Base-by-base conservation (phyloP, 2,329 filamentous ascomycete species). In the Sclerotinia minor region DNA sequence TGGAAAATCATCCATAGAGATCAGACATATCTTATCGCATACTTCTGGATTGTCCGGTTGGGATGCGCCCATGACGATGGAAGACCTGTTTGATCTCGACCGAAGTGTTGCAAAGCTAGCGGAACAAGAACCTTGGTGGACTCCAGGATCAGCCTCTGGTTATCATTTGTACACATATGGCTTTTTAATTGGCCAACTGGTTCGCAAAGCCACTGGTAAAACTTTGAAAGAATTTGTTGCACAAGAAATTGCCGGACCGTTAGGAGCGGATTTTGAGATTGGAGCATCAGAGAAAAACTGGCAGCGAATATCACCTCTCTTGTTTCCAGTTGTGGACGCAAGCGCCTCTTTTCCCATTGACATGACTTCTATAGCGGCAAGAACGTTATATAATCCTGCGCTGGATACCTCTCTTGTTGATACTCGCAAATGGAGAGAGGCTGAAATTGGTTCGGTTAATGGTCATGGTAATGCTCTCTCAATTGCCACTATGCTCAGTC, bases 401-500 rank as follows among this genome's bases (percentile, higher is more conserved):
- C n/a, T 61, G 26, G 24, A 50, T 4, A 5, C 29, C 17, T 21
- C 29, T n/a, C 24, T 60, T 38, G 64, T 64, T 2, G 63, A 70
- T 15, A 67, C 21, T 24, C 29, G 6, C 9, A 29, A 1, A 17
- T 69, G 81, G 76, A 77, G 80, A 29, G 70, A 71, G 0, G 75
- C 78, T 2, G 81, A 81, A 60, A 71, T 83, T 5, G 81, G 81
- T 0, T 79, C 79, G 0, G 71, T 74, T 0, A 83, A 82, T 68
- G 83, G 83, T 0, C 79, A 83, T 64, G 71, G 74, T 0, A 85
- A 84, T 69, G 81, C 82, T 15, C 76, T 79, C 5, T 77, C 76
- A 0, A 60, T 85, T 32, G 79, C 77, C 7, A 76, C 49, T 15
- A 64, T 64, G 9, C 49, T 64, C 17, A 54, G 49, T n/a, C 19